A percentile compares a stretch with the other conserved stretches of the same genome.
Conservation (phyloP, 164 flowering plant species). For the Cinnamomum chago region DNA sequence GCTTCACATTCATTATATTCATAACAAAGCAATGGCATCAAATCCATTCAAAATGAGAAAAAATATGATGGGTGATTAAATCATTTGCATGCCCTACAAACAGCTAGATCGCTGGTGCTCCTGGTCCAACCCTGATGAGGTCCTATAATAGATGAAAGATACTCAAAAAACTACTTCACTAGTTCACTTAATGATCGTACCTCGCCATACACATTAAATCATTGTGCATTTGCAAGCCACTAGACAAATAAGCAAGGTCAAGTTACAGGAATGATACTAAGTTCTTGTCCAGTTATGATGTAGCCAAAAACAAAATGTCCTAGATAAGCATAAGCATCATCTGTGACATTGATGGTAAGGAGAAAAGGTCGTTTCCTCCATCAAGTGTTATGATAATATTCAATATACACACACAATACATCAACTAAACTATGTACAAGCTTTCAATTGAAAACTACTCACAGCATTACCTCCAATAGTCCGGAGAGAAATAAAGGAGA, state of each 20-base stretch:
- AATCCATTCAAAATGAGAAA: background rate
- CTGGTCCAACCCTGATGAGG: background rate
- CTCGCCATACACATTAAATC: background rate
- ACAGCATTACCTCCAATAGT: constrained; percentile 55
- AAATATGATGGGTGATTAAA: too few relatives aligned
- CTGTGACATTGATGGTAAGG: background rate
- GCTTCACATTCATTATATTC: background rate
- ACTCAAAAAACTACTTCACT: too few relatives aligned
- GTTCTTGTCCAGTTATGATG: background rate
- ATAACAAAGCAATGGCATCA: background rate
- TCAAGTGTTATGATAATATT: background rate
- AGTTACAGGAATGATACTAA: background rate
- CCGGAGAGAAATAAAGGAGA: constrained; percentile 72
- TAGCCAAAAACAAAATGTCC: background rate
- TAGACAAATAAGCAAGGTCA: background rate
- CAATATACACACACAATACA: background rate
- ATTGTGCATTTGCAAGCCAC: background rate
- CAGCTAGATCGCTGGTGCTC: background rate
- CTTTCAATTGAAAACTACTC: constrained; percentile 6
- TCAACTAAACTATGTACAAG: background rate
- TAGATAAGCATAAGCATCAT: background rate
- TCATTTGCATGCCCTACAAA: background rate
- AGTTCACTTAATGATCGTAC: too few relatives aligned
- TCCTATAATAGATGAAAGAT: background rate
- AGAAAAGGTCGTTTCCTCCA: background rate